A percentile compares a stretch with the other conserved stretches of the same genome.
Evolutionary conservation across 305 asterid genomes (phyloP).

Genomic region (Ilex paraguariensis): DNA sequence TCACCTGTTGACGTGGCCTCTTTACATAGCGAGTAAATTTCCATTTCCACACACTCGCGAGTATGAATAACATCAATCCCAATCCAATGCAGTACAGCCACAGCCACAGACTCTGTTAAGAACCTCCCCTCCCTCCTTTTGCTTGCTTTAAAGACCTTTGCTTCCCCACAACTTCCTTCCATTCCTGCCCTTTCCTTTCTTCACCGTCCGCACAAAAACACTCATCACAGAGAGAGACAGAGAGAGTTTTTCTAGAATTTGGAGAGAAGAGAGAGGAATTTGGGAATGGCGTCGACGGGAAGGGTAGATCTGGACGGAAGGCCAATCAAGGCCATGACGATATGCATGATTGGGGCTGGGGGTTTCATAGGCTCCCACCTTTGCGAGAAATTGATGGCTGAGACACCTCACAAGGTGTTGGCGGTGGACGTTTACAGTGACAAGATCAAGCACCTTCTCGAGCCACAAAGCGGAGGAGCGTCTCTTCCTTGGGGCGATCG

Average conservation of each 20-base stretch:
- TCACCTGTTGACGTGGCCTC: too few species aligned
- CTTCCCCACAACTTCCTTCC: constrained; percentile 3
- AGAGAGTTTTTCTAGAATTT: not conserved
- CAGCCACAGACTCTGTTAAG: constrained; percentile 5
- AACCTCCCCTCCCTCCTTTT: constrained; percentile 52
- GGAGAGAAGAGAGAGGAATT: not conserved
- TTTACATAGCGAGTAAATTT: too few species aligned
- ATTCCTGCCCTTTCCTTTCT: not conserved
- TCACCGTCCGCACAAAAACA: constrained; percentile 14
- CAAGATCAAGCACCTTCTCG: constrained; percentile 55
- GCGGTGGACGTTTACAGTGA: constrained; percentile 87
- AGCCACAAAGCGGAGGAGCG: constrained; percentile 1
- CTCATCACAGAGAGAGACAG: too few species aligned
- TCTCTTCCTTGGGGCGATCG: constrained; percentile 15
- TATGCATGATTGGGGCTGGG: constrained; percentile 96
- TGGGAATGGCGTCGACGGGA: constrained; percentile 53
- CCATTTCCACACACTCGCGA: too few species aligned
- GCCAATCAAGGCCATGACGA: constrained; percentile 65
- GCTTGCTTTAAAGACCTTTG: constrained; percentile 49
- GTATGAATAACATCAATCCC: too few species aligned
- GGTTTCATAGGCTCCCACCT: constrained; percentile 97
- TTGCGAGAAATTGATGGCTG: constrained; percentile 84
- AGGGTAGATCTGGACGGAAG: constrained; percentile 93
- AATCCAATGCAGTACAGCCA: too few species aligned
- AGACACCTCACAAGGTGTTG: constrained; percentile 73